A percentile compares a stretch with the other conserved stretches of the same genome.
These are phyloP conservation scores for Heliamphora pulchella DNA, from an alignment of 179 eudicot species.

Conservation along the genomic window DNA sequence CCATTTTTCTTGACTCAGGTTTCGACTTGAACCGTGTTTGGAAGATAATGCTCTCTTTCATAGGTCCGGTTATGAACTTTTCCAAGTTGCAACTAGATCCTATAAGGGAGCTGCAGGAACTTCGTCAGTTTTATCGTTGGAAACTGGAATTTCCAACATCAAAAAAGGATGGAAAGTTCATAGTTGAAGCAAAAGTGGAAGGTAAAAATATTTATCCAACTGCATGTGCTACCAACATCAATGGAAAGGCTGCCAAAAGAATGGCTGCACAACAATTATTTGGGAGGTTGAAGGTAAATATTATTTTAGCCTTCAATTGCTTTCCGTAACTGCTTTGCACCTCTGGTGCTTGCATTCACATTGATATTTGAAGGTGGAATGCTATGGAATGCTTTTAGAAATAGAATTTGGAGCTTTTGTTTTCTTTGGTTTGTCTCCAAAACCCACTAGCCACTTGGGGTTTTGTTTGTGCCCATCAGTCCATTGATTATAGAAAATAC, in stretches of 20 bases:
- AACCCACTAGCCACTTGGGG: slow-evolving; percentile 1
- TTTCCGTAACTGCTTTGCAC: neutral
- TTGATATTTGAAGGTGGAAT: neutral
- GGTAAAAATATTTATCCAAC: slow-evolving; percentile 26
- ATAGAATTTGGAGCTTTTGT: neutral
- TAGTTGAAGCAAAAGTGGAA: slow-evolving; percentile 45
- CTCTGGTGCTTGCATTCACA: neutral
- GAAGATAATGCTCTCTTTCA: slow-evolving; percentile 59
- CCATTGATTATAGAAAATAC: neutral
- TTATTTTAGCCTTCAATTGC: slow-evolving; percentile 3
- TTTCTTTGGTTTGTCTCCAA: neutral
- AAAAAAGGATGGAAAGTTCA: slow-evolving; percentile 36
- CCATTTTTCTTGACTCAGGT: slow-evolving; percentile 79
- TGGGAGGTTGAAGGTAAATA: slow-evolving; percentile 49
- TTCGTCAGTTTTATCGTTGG: slow-evolving; percentile 59
- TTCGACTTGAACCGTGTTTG: slow-evolving; percentile 66
- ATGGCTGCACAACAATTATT: slow-evolving; percentile 49
- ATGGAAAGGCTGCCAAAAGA: slow-evolving; percentile 49
- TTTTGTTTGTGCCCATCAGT: neutral
- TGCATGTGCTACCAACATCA: slow-evolving; percentile 47
- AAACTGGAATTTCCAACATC: slow-evolving; percentile 28
- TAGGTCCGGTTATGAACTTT: slow-evolving; percentile 57
- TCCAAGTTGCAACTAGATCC: slow-evolving; percentile 63
- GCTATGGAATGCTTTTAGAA: neutral
- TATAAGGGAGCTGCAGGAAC: slow-evolving; percentile 64